Percentiles rank a stretch among this genome's conserved stretches.
Conservation (phyloP, 2,329 filamentous ascomycete genomes). For the Trichoderma pleuroti region DNA sequence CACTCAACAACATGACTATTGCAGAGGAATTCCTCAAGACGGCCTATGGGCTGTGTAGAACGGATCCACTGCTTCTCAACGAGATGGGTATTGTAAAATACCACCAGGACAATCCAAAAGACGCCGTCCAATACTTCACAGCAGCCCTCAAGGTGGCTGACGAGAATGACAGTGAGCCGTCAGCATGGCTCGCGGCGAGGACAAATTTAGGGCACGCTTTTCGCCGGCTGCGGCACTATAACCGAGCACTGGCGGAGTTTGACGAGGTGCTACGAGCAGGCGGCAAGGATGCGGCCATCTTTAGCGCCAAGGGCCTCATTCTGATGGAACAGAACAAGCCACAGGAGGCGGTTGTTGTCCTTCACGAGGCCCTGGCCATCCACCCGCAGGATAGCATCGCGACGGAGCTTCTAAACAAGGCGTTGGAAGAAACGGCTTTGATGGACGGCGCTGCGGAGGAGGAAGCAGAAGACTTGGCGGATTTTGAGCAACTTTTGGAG, state of each 20-base stretch:
- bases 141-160: constrained; percentile 73
- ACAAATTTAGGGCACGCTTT: constrained; percentile 89
- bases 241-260: constrained; percentile 74
- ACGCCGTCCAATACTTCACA: constrained; percentile 73
- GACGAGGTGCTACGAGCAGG: constrained; percentile 82
- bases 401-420: constrained; percentile 71
- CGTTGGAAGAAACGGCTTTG: constrained; percentile 59
- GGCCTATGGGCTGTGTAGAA: constrained; percentile 76
- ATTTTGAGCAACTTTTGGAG: constrained; percentile 52
- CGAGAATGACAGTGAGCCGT: constrained; percentile 76
- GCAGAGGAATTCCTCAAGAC: constrained; percentile 93
- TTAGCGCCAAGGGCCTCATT: constrained; percentile 79
- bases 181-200: constrained; percentile 77
- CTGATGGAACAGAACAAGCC: constrained; percentile 71
- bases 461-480: constrained; percentile 44
- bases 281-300: constrained; percentile 73
- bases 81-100: constrained; percentile 96
- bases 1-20: constrained; percentile 88
- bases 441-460: constrained; percentile 45
- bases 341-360: constrained; percentile 72
- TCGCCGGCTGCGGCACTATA: constrained; percentile 59
- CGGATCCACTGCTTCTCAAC: constrained; percentile 86
- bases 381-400: constrained; percentile 77
- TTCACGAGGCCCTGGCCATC: constrained; percentile 82
- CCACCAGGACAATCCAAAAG: constrained; percentile 75